Evolutionary conservation across 2,329 filamentous ascomycete genomes (phyloP), one percentile per base, ranked within the genome.

Genomic region (Exophiala bonariae): DNA sequence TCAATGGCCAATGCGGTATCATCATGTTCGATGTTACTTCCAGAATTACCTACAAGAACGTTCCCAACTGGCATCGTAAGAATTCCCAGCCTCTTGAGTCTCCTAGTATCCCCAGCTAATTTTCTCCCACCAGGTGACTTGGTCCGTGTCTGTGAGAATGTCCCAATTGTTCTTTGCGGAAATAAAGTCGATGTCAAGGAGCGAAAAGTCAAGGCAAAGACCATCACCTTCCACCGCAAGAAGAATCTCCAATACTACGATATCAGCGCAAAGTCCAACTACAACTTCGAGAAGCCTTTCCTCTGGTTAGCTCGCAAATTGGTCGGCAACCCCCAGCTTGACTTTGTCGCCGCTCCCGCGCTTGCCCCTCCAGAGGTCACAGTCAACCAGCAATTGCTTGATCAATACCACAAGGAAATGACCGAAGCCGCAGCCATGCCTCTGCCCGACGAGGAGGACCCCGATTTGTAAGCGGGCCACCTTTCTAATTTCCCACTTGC

Each of bases 181-280:
- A 99, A 99, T 88, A 99, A 99, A 84, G 92, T 99, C 73, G 92
- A 99, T 68, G 93, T 99, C 59, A 99, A 99, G 87, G 93, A 99
- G 84, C 89, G 93, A 75, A 99, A 99, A 80, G 93, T 99, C 71
- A 99, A 99, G 86, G 93, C 93, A 70, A 99, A 99, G 89, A 95
- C 92, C 71, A 99, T 99, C 77, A 99, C 93, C 61, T 99, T 99
- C 88, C 93, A 99, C 83, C 89, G 93, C 78, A 99, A 99, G 89
- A 99, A 99, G 86, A 99, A 97, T 78, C 86, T 99, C 43, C 93
- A 99, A 78, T 99, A 97, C 84, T 99, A 99, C 82, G 93, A 97
- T 65, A 97, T 97, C 72, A 96, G 90, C 33, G 93, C 93, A 76
- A 99, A 97, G 82, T 96, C 91, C 69, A 97, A 97, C 83, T 97